These are phyloP conservation scores for Vitrella brassicaformis DNA, from an alignment of 73 alveolate genomes.

Conservation along the genomic window DNA sequence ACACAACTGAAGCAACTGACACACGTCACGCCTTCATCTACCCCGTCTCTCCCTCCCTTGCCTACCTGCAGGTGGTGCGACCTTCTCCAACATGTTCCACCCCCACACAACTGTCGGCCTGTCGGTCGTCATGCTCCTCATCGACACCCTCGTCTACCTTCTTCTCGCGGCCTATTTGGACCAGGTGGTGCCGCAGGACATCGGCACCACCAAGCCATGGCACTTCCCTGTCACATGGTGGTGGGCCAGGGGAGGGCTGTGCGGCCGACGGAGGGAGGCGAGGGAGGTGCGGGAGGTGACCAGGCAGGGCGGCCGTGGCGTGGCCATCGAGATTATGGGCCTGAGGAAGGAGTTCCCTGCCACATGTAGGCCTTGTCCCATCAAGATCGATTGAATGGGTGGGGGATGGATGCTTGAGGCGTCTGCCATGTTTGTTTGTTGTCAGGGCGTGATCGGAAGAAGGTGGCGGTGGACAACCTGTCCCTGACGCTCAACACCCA, in stretches of 20 bases:
- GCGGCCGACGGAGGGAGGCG: not conserved
- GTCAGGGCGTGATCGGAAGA: no score
- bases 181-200: not conserved
- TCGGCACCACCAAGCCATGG: not conserved
- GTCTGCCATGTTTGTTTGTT: no score
- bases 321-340: not conserved
- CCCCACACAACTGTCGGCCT: not conserved
- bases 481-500: not conserved
- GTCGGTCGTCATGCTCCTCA: not conserved
- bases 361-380: no score
- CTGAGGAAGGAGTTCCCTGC: not conserved
- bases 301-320: not conserved
- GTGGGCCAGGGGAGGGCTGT: not conserved
- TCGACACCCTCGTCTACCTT: not conserved
- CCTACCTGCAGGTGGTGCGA: not conserved
- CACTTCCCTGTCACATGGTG: not conserved
- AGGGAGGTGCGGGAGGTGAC: not conserved
- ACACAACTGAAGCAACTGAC: no score
- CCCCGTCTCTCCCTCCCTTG: not conserved
- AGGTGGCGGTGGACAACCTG: not conserved
- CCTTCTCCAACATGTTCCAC: not conserved
- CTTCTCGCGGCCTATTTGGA: not conserved
- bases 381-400: no score
- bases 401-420: not conserved
- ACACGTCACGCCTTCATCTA: no score